Conservation (phyloP, 345 rosid species). For the Arabis alpina region DNA sequence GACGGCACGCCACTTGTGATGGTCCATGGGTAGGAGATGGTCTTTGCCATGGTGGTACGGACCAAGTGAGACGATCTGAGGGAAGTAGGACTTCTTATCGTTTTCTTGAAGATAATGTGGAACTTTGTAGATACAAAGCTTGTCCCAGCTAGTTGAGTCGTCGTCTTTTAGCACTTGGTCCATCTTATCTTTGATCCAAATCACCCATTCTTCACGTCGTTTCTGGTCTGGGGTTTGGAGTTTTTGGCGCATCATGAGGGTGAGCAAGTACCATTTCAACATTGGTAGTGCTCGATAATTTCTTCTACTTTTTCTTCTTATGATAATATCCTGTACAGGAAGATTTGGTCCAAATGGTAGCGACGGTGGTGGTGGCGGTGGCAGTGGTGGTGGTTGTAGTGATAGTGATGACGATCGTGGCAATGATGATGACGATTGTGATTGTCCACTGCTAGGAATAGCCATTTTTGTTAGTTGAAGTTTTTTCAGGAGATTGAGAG, state of each 20-base stretch:
- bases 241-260: constrained; percentile 35
- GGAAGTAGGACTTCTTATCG: constrained; percentile 71
- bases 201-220: constrained; percentile 62
- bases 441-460: not conserved
- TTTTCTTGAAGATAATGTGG: constrained; percentile 46
- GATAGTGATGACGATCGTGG: not conserved
- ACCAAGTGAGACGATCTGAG: constrained; percentile 76
- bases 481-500: constrained; percentile 3
- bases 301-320: constrained; percentile 5
- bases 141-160: constrained; percentile 62
- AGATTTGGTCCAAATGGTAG: constrained; percentile 24
- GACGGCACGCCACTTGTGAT: constrained; percentile 85
- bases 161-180: constrained; percentile 61
- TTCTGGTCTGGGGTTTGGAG: constrained; percentile 28
- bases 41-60: constrained; percentile 78
- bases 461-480: constrained; percentile 31
- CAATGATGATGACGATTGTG: not conserved
- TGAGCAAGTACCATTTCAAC: constrained; percentile 43
- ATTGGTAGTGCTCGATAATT: not conserved
- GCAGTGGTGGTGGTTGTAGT: not conserved
- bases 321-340: constrained; percentile 10
- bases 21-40: constrained; percentile 77
- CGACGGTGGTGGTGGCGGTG: constrained; percentile 9
- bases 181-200: constrained; percentile 65
- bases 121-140: constrained; percentile 39